These are phyloP conservation scores for Pachysandra terminalis DNA, from an alignment of 164 flowering plant genomes.

Conservation along the genomic window DNA sequence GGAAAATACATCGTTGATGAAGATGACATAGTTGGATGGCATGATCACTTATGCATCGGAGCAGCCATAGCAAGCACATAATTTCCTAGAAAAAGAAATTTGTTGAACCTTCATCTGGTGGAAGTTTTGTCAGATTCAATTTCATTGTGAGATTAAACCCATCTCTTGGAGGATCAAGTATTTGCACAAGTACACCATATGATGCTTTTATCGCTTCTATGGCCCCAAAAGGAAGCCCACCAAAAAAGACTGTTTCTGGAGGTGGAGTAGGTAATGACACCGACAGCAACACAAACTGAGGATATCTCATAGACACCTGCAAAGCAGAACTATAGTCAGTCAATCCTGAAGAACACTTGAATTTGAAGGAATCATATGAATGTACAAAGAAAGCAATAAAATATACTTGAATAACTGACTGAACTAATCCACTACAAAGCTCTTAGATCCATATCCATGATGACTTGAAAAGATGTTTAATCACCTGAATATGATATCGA, in stretches of 20 bases:
- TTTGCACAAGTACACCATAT: conserved; percentile 69
- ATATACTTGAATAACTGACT: not conserved
- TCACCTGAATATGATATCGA: conserved; percentile 88
- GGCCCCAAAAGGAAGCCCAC: conserved; percentile 91
- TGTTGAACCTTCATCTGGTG: conserved; percentile 79
- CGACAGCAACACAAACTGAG: conserved; percentile 64
- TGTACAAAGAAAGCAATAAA: not conserved
- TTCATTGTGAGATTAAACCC: conserved; percentile 94
- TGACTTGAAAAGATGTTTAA: not conserved
- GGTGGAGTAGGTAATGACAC: conserved; percentile 86
- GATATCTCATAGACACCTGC: conserved; percentile 78
- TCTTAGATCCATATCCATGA: not conserved
- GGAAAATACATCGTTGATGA: not conserved
- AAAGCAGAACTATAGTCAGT: conserved; percentile 11
- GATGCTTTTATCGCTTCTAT: conserved; percentile 89
- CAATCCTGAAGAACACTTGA: conserved; percentile 4
- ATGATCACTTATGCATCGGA: conserved; percentile 14
- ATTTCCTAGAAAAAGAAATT: conserved; percentile 52
- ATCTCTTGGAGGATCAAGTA: conserved; percentile 97
- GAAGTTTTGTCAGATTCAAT: conserved; percentile 79
- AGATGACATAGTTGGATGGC: conserved; percentile 3
- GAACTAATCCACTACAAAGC: not conserved
- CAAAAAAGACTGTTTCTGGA: conserved; percentile 65
- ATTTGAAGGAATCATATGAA: not conserved
- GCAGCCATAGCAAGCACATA: conserved; percentile 34